phyloP scores from a whole-genome alignment of 768 basidiomycete genomes.

The Mycena rebaudengoi region DNA sequence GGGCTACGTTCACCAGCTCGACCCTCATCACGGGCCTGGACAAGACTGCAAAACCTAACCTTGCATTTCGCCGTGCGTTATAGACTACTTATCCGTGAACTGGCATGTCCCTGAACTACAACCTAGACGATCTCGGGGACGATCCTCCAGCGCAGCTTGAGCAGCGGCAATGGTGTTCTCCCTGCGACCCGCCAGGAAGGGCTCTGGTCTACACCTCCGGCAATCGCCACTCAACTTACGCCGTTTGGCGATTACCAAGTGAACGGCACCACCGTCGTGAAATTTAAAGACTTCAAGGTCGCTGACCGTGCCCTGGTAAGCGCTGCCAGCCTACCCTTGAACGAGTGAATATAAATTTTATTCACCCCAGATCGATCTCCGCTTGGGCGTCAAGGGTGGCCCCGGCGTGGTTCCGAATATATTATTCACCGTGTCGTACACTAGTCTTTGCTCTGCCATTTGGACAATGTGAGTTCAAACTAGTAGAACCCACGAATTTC shows the following conservation, averaged over 20 bases:
- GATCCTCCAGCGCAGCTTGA: background rate
- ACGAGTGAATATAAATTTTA: background rate
- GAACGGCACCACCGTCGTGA: background rate
- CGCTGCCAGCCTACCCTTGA: background rate
- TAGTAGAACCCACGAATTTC: no score
- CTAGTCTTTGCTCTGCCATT: background rate
- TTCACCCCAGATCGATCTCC: background rate
- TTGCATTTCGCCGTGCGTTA: background rate
- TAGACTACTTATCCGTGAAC: background rate
- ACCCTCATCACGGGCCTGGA: background rate
- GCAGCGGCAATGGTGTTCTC: background rate
- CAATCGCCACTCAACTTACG: slow-evolving; percentile 1
- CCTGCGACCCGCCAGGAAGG: slow-evolving; percentile 2
- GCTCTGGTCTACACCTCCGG: background rate
- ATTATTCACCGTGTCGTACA: slow-evolving; percentile 1
- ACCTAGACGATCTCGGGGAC: background rate
- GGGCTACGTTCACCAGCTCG: background rate
- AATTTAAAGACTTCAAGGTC: background rate
- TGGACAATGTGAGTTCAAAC: slow-evolving; percentile 6
- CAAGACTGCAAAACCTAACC: background rate
- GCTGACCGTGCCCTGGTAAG: background rate
- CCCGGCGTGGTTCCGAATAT: background rate
- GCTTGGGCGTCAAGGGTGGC: background rate
- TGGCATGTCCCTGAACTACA: background rate
- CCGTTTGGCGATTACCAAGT: background rate